A percentile compares a stretch with the other conserved stretches of the same genome.
phyloP scores from a whole-genome alignment of 2,329 filamentous ascomycete genomes.

The Trichoderma arundinaceum region DNA sequence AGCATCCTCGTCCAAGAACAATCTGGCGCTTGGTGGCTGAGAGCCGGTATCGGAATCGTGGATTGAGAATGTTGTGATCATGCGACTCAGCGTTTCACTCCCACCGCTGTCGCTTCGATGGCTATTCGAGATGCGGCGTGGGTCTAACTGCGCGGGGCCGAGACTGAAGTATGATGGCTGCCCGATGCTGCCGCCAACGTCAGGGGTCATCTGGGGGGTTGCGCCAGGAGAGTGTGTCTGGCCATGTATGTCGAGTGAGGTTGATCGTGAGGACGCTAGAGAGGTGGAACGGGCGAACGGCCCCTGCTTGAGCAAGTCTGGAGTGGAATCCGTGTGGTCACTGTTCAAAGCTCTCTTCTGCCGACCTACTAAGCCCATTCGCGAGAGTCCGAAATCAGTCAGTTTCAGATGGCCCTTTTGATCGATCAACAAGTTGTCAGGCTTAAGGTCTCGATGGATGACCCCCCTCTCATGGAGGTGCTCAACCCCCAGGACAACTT shows the following conservation, averaged over 20 bases:
- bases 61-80: constrained; percentile 80
- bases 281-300: constrained; percentile 87
- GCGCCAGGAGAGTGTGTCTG: constrained; percentile 75
- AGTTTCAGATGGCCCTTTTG: constrained; percentile 95
- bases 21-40: constrained; percentile 55
- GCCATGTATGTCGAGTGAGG: constrained; percentile 87
- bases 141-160: constrained; percentile 61
- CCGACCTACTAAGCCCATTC: constrained; percentile 95
- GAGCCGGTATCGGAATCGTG: constrained; percentile 61
- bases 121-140: constrained; percentile 70
- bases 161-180: constrained; percentile 95
- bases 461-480: constrained; percentile 94
- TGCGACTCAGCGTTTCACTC: constrained; percentile 80
- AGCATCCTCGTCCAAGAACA: constrained; percentile 76
- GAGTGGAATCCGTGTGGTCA: constrained; percentile 78
- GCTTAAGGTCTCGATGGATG: constrained; percentile 95
- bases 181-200: constrained; percentile 60
- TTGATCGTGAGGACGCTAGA: constrained; percentile 86
- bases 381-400: constrained; percentile 95
- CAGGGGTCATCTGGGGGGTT: constrained; percentile 86
- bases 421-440: constrained; percentile 96
- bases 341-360: constrained; percentile 90
- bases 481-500: constrained; percentile 95
- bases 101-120: constrained; percentile 91
- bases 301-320: constrained; percentile 89